Evolutionary conservation across 805 yeast genomes (phyloP).

Genomic region (Lipomyces anomalus): DNA sequence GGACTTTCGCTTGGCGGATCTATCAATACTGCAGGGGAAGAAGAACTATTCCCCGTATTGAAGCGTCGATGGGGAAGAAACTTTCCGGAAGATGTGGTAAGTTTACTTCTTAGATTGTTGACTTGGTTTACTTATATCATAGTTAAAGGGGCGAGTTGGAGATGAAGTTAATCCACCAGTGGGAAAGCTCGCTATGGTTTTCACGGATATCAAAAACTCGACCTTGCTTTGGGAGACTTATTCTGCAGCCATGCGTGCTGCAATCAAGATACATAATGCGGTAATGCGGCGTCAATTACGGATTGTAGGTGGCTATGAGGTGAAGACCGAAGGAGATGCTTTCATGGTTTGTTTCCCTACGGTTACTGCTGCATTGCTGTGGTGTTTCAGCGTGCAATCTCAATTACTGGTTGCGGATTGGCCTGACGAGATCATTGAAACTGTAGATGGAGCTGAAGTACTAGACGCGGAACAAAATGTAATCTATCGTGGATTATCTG

Average conservation of each 20-base stretch:
- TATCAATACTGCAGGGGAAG: conserved; percentile 28
- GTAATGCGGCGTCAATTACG: conserved; percentile 91
- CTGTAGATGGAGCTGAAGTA: conserved; percentile 77
- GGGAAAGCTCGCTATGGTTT: conserved; percentile 91
- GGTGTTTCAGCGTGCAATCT: conserved; percentile 92
- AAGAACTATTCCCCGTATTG: conserved; percentile 31
- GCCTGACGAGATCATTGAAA: conserved; percentile 87
- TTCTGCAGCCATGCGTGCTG: conserved; percentile 93
- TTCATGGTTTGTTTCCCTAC: conserved; percentile 96
- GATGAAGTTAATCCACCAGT: conserved; percentile 87
- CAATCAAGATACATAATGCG: conserved; percentile 88
- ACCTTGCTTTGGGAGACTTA: conserved; percentile 89
- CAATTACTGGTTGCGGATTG: conserved; percentile 81
- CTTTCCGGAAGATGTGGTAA: conserved; percentile 15
- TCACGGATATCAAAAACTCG: conserved; percentile 94
- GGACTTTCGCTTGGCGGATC: conserved; percentile 13
- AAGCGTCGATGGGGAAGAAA: conserved; percentile 43
- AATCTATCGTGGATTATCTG: conserved; percentile 83
- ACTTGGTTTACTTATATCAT: not conserved
- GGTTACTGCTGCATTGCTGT: conserved; percentile 78
- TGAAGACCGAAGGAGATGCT: conserved; percentile 98
- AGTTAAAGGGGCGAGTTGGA: conserved; percentile 9
- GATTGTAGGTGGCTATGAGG: conserved; percentile 95
- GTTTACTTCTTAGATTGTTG: not conserved
- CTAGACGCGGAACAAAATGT: conserved; percentile 53